Conservation (phyloP, 1,284 basidiomycete species). For the Tylopilus orsonianus region DNA sequence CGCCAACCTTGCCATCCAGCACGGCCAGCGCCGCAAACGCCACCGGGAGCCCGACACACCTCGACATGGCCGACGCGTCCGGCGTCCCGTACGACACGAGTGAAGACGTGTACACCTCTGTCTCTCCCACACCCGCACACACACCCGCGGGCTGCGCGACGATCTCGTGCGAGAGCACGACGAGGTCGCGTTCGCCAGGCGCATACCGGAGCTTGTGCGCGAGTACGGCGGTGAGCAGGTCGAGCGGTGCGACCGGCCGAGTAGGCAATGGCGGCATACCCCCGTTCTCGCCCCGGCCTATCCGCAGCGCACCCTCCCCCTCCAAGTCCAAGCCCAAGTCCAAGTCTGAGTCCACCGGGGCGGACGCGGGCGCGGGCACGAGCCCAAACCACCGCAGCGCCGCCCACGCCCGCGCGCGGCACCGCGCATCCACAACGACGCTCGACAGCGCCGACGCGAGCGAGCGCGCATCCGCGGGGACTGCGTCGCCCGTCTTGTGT, state of each 20-base stretch:
- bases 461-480: constrained; percentile 37
- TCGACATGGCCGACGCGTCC: constrained; percentile 79
- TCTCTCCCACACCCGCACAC: constrained; percentile 29
- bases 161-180: constrained; percentile 86
- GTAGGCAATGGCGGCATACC: constrained; percentile 39
- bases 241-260: constrained; percentile 62
- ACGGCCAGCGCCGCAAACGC: constrained; percentile 77
- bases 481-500: constrained; percentile 26
- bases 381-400: constrained; percentile 65
- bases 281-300: neutral
- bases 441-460: constrained; percentile 41
- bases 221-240: constrained; percentile 77
- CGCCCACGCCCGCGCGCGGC: constrained; percentile 40
- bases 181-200: constrained; percentile 80
- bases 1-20: constrained; percentile 67
- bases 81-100: constrained; percentile 72
- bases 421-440: constrained; percentile 37
- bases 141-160: constrained; percentile 39
- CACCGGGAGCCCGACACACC: constrained; percentile 84
- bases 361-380: constrained; percentile 26
- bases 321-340: too few species aligned
- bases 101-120: constrained; percentile 72
- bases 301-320: too few species aligned
- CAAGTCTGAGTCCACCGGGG: too few species aligned
- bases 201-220: constrained; percentile 74